These are phyloP conservation scores for Tylopilus felleus DNA, from an alignment of 768 basidiomycete genomes.

Conservation along the genomic window DNA sequence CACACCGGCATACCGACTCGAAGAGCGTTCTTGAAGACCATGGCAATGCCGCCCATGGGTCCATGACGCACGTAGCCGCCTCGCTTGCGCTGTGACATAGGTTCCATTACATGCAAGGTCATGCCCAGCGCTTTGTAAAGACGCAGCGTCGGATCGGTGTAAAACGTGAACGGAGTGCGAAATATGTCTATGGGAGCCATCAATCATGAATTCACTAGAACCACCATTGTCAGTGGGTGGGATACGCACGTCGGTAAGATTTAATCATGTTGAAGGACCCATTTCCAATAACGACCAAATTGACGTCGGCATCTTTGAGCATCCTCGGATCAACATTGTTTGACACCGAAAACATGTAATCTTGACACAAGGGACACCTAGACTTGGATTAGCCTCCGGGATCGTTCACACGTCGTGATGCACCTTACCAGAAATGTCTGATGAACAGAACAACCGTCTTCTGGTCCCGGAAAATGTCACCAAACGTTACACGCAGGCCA, in stretches of 20 bases:
- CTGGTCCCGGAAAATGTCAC: conserved; percentile 55
- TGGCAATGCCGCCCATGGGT: conserved; percentile 62
- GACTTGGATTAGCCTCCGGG: neutral
- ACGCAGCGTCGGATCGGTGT: conserved; percentile 69
- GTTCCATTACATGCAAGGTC: conserved; percentile 46
- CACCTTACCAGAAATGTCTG: conserved; percentile 70
- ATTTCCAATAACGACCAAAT: conserved; percentile 73
- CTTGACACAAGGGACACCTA: conserved; percentile 80
- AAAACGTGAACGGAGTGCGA: conserved; percentile 66
- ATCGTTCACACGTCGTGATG: conserved; percentile 2
- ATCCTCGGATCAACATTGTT: conserved; percentile 44
- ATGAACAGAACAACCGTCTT: conserved; percentile 81
- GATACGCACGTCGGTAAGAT: conserved; percentile 59
- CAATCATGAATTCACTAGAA: neutral
- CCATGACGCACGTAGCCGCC: conserved; percentile 70
- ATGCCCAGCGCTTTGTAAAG: conserved; percentile 79
- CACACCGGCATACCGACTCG: conserved; percentile 77
- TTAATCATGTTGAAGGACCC: conserved; percentile 74
- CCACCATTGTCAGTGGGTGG: neutral
- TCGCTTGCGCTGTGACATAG: conserved; percentile 40
- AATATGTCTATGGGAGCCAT: conserved; percentile 53
- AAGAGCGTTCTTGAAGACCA: conserved; percentile 67
- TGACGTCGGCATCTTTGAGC: conserved; percentile 48
- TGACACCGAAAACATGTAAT: conserved; percentile 75
- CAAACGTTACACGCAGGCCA: conserved; percentile 65